Conservation (phyloP, 2,329 filamentous ascomycete species). For the Colletotrichum plurivorum region DNA sequence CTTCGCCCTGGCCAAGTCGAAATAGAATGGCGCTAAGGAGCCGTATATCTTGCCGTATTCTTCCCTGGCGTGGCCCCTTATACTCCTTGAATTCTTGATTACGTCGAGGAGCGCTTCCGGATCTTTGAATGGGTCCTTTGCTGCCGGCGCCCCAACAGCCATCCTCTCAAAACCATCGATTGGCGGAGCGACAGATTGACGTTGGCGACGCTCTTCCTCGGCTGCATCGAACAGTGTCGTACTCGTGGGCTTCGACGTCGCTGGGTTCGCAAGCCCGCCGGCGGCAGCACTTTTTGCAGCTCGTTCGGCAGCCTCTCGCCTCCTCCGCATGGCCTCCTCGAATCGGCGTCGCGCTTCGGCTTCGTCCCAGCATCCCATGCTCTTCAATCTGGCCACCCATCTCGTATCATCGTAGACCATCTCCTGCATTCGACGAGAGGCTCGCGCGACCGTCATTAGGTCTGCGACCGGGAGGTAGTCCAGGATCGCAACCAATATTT, state of each 20-base stretch:
- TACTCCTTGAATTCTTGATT: slow-evolving; percentile 79
- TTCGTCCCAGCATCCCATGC: slow-evolving; percentile 95
- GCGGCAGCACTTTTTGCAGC: slow-evolving; percentile 44
- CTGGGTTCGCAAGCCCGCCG: slow-evolving; percentile 40
- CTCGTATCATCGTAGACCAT: slow-evolving; percentile 99
- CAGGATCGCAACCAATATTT: slow-evolving; percentile 89
- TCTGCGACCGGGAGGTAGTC: slow-evolving; percentile 90
- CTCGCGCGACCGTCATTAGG: slow-evolving; percentile 86
- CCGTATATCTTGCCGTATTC: slow-evolving; percentile 94
- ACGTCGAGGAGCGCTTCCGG: slow-evolving; percentile 77
- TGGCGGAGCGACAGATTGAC: slow-evolving; percentile 48
- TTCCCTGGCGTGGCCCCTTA: slow-evolving; percentile 86
- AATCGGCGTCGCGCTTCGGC: slow-evolving; percentile 84
- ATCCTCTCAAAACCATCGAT: slow-evolving; percentile 86
- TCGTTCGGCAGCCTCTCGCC: slow-evolving; percentile 67
- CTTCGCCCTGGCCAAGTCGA: slow-evolving; percentile 80
- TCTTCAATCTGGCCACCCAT: slow-evolving; percentile 89
- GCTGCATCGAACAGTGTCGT: slow-evolving; percentile 81
- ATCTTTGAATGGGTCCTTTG: slow-evolving; percentile 67
- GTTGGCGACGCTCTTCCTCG: slow-evolving; percentile 73
- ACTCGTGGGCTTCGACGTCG: slow-evolving; percentile 50
- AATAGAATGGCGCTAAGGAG: slow-evolving; percentile 90
- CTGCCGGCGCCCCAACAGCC: slow-evolving; percentile 62
- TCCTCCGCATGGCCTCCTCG: slow-evolving; percentile 77
- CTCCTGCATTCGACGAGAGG: slow-evolving; percentile 89